These are phyloP conservation scores for Picea engelmannii DNA, from an alignment of 83 land plant species.

Conservation along the genomic window DNA sequence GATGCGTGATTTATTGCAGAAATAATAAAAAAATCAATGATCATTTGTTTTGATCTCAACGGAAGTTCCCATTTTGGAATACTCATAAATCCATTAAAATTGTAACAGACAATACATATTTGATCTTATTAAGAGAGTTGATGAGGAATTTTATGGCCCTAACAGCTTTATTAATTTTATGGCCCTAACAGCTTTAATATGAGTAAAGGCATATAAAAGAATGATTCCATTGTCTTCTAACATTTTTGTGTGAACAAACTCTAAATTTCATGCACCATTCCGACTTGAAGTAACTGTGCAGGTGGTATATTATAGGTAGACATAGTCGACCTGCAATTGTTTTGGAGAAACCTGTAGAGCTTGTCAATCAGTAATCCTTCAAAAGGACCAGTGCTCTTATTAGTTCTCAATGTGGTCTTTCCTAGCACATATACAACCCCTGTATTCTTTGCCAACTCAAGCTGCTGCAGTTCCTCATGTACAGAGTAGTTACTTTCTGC, in stretches of 20 bases:
- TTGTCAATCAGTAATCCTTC: neutral
- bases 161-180: too few relatives aligned
- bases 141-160: too few relatives aligned
- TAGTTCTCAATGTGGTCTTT: neutral
- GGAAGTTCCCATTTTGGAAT: too few relatives aligned
- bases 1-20: too few relatives aligned
- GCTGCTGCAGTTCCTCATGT: neutral
- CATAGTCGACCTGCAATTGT: slow-evolving; percentile 9
- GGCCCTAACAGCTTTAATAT: too few relatives aligned
- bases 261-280: slow-evolving; percentile 16
- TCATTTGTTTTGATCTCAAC: too few relatives aligned
- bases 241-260: neutral
- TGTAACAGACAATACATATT: too few relatives aligned
- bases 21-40: too few relatives aligned
- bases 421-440: slow-evolving; percentile 11
- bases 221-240: neutral
- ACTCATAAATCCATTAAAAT: too few relatives aligned
- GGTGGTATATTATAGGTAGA: slow-evolving; percentile 7
- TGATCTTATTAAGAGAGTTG: too few relatives aligned
- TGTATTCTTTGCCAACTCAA: slow-evolving; percentile 1
- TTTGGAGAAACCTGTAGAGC: slow-evolving; percentile 8
- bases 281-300: slow-evolving; percentile 14
- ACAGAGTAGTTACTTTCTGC: neutral
- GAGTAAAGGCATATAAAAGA: too few relatives aligned
- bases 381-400: neutral